These are phyloP conservation scores for Nyssa sinensis DNA, from an alignment of 148 eudicot species.

Conservation along the genomic window DNA sequence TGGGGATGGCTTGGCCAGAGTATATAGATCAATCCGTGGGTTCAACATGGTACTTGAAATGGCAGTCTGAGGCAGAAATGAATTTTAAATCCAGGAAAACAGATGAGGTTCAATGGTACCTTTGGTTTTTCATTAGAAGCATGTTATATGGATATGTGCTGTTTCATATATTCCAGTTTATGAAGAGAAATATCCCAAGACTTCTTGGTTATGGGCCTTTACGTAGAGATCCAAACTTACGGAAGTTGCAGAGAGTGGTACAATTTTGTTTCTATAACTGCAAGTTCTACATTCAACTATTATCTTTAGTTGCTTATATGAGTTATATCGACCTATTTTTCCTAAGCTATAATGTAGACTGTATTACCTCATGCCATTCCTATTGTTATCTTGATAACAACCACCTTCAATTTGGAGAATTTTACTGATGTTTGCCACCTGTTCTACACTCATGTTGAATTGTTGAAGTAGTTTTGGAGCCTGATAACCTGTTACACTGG, in stretches of 20 bases:
- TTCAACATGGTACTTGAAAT: slow-evolving; percentile 73
- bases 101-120: slow-evolving; percentile 40
- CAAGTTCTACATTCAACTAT: neutral
- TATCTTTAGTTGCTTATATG: neutral
- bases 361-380: too few species aligned
- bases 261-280: slow-evolving; percentile 6
- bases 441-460: too few species aligned
- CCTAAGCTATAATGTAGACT: too few species aligned
- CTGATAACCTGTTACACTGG: too few species aligned
- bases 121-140: slow-evolving; percentile 54
- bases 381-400: too few species aligned
- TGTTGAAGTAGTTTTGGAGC: too few species aligned
- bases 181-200: slow-evolving; percentile 56
- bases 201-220: slow-evolving; percentile 68
- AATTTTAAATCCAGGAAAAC: slow-evolving; percentile 50
- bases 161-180: slow-evolving; percentile 45
- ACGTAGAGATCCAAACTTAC: slow-evolving; percentile 61
- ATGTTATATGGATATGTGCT: slow-evolving; percentile 59
- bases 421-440: too few species aligned
- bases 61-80: slow-evolving; percentile 76
- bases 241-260: slow-evolving; percentile 75
- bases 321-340: too few species aligned
- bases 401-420: too few species aligned
- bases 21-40: slow-evolving; percentile 47
- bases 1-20: slow-evolving; percentile 88